Percentiles rank a stretch among this genome's conserved stretches.
phyloP scores from a whole-genome alignment of 2,329 filamentous ascomycete genomes.

The Colletotrichum sp. region DNA sequence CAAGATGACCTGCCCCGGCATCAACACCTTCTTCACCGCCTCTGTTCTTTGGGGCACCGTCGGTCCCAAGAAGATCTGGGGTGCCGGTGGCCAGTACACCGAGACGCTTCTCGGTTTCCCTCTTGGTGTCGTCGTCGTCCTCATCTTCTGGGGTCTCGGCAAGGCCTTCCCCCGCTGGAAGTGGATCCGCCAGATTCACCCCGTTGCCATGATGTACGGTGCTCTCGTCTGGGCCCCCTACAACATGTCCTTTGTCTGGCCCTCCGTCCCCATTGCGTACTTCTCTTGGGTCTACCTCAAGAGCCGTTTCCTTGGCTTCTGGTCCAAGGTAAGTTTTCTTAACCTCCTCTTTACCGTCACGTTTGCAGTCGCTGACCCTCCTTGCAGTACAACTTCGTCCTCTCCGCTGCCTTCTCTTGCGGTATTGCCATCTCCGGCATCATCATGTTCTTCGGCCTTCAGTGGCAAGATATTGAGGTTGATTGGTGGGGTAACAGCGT shows the following conservation, averaged over 20 bases:
- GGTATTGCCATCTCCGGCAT: conserved; percentile 51
- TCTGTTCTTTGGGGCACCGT: conserved; percentile 47
- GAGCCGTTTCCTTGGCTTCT: conserved; percentile 48
- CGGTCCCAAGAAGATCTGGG: conserved; percentile 41
- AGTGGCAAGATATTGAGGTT: conserved; percentile 39
- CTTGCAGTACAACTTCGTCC: conserved; percentile 49
- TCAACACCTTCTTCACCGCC: conserved; percentile 45
- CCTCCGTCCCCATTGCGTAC: conserved; percentile 51
- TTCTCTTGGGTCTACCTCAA: conserved; percentile 54
- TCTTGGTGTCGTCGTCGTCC: conserved; percentile 37
- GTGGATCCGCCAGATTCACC: conserved; percentile 43
- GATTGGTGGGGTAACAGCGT: conserved; percentile 51
- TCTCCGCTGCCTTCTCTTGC: conserved; percentile 49
- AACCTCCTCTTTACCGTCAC: fast-evolving
- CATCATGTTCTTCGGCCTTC: conserved; percentile 53
- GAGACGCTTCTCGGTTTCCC: conserved; percentile 42
- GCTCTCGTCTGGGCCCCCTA: conserved; percentile 46
- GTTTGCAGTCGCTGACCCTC: background rate
- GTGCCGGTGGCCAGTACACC: conserved; percentile 37
- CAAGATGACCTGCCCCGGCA: conserved; percentile 39
- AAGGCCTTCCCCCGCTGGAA: conserved; percentile 34
- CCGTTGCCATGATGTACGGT: conserved; percentile 46
- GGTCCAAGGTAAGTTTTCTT: conserved; percentile 47
- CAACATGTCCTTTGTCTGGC: conserved; percentile 54
- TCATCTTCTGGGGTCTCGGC: conserved; percentile 39